Base-by-base conservation (phyloP, 129 eudicot genomes). In the Arctium lappa region DNA sequence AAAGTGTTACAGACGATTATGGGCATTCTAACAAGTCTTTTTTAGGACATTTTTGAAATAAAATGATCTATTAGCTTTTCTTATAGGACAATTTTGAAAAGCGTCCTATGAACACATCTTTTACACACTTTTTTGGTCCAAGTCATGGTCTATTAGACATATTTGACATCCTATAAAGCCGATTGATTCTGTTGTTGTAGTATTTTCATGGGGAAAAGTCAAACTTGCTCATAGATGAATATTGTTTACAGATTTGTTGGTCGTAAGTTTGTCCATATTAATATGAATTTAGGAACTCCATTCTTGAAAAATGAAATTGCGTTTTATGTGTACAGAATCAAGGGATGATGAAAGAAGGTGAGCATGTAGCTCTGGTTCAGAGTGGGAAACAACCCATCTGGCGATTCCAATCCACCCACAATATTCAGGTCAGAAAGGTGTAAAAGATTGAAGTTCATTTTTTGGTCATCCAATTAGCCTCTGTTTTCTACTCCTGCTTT, bases 321-420 rank as follows among this genome's bases (percentile, higher is more conserved):
- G 31, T 77, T 56, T 84, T 70, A 33, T 66, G 71, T 65, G 72
- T 44, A 75, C 88, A 93, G 98, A 90, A 89, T 84, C 97, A 90
- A 77, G 99, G 97, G 75, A 93, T 95, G 99, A 92, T 95, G 92
- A 95, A 91, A 85, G 93, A 91, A 88, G 99, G 99, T 6, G 97
- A 95, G 75, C 97, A 93, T 60, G 90, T 95, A 74, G 97, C 99
- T 83, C 97, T 95, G 74, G 92, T 95, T 77, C 99, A 95, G 89
- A 95, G 98, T 27, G 99, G 99, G 29, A 88, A 88, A 74, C 93
- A 91, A 74, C 97, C 99, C 15, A 95, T 95, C 66, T 93, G 99
- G 99, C 90, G 99, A 79, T 88, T 79, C 75, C 97, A 90, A n/a
- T 95, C 99, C 69, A 95, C 94, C 44, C 99, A 95, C 86, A 93